Evolutionary conservation across 2,329 filamentous ascomycete genomes (phyloP).

Genomic region (Calonectria pseudoreteaudii): DNA sequence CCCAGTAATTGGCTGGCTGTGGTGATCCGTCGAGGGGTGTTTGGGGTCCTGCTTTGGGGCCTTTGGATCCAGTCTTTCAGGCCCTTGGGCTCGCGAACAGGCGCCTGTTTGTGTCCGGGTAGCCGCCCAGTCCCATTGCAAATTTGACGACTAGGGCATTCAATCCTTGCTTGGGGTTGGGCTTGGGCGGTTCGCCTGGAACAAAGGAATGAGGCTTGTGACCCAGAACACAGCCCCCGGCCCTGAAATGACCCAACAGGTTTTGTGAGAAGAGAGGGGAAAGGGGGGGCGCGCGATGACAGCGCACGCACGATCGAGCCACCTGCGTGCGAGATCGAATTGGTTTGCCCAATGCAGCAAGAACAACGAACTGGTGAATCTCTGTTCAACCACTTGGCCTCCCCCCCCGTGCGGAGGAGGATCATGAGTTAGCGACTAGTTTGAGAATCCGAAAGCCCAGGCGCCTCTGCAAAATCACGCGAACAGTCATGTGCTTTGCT

Average conservation of each 20-base stretch:
- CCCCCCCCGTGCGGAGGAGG: neutral
- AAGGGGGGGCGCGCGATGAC: neutral
- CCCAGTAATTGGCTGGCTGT: constrained; percentile 6
- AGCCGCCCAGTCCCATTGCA: constrained; percentile 14
- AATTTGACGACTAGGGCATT: constrained; percentile 11
- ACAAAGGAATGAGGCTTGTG: constrained; percentile 28
- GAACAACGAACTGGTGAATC: neutral
- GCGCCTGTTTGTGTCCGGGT: neutral
- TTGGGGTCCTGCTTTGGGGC: constrained; percentile 5
- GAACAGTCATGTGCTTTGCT: constrained; percentile 23
- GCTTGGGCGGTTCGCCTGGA: constrained; percentile 11
- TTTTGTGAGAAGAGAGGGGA: constrained; percentile 3
- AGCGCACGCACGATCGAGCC: neutral
- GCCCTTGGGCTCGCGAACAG: neutral
- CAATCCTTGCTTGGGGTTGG: constrained; percentile 16
- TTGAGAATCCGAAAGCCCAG: neutral
- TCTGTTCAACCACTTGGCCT: neutral
- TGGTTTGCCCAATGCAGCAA: neutral
- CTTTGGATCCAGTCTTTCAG: neutral
- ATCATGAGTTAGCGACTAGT: neutral
- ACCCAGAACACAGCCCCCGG: constrained; percentile 25
- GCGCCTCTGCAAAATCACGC: constrained; percentile 14
- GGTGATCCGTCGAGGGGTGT: neutral
- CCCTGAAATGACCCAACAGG: constrained; percentile 20
- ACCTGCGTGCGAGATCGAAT: neutral